phyloP scores from a whole-genome alignment of 2,329 filamentous ascomycete species.

The Fusarium phyllophilum region DNA sequence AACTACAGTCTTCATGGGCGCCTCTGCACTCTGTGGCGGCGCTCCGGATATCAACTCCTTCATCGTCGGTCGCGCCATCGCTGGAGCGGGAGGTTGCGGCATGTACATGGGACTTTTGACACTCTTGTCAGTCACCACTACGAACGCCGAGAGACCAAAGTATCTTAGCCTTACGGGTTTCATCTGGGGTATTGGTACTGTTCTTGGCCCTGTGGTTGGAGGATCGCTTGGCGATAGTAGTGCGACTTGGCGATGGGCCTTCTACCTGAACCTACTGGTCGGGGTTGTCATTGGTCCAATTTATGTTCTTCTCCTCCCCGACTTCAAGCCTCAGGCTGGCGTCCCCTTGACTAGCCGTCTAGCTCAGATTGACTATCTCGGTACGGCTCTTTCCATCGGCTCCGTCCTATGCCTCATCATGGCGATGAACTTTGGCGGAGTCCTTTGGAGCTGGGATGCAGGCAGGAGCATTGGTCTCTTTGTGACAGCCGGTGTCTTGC shows the following conservation, averaged over 20 bases:
- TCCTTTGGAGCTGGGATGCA: constrained; percentile 56
- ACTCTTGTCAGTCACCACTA: constrained; percentile 21
- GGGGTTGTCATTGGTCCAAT: constrained; percentile 15
- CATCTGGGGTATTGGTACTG: constrained; percentile 54
- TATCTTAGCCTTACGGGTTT: constrained; percentile 39
- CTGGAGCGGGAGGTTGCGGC: constrained; percentile 53
- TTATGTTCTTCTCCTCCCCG: constrained; percentile 13
- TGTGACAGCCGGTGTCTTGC: constrained; percentile 53
- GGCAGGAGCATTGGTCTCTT: constrained; percentile 57
- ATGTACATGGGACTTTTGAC: constrained; percentile 38
- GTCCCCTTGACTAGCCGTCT: not conserved
- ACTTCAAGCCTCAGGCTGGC: constrained; percentile 8
- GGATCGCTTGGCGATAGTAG: constrained; percentile 11
- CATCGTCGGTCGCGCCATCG: constrained; percentile 56
- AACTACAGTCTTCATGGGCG: constrained; percentile 41
- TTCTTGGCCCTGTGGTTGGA: constrained; percentile 50
- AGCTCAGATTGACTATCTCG: constrained; percentile 52
- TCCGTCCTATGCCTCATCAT: constrained; percentile 55
- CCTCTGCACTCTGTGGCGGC: constrained; percentile 52
- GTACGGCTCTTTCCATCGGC: constrained; percentile 54
- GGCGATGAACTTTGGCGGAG: constrained; percentile 61
- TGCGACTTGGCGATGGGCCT: constrained; percentile 44
- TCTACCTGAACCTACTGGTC: constrained; percentile 26
- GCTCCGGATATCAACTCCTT: constrained; percentile 54
- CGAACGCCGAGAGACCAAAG: constrained; percentile 26